phyloP scores from a whole-genome alignment of 1,284 basidiomycete genomes.

The Sporisorium exsertum region DNA sequence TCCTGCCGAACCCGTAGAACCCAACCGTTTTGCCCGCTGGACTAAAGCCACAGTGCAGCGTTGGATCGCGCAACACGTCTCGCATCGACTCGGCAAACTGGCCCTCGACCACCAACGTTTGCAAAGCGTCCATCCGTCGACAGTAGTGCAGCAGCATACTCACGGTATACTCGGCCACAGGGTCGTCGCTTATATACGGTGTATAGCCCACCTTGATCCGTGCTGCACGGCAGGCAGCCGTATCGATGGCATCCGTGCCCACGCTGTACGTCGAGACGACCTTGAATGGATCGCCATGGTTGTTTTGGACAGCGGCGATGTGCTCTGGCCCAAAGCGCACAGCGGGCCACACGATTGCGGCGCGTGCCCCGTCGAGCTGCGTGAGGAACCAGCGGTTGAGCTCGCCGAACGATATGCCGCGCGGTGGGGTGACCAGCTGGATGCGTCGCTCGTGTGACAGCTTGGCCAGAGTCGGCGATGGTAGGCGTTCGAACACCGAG shows the following conservation, averaged over 20 bases:
- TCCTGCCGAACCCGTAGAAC: slow-evolving; percentile 38
- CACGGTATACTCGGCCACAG: slow-evolving; percentile 33
- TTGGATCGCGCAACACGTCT: slow-evolving; percentile 18
- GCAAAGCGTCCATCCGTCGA: slow-evolving; percentile 9
- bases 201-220: slow-evolving; percentile 31
- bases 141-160: slow-evolving; percentile 30
- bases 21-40: slow-evolving; percentile 25
- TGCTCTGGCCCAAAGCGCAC: slow-evolving; percentile 19
- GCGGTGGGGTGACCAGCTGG: slow-evolving; percentile 20
- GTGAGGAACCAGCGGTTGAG: slow-evolving; percentile 22
- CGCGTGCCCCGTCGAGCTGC: slow-evolving; percentile 17
- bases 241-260: slow-evolving; percentile 28
- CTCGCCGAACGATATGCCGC: slow-evolving; percentile 2
- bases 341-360: slow-evolving; percentile 27
- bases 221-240: slow-evolving; percentile 14
- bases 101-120: neutral
- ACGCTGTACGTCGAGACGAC: slow-evolving; percentile 26
- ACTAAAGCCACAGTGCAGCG: slow-evolving; percentile 26
- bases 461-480: slow-evolving; percentile 15
- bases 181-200: slow-evolving; percentile 24
- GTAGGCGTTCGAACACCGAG: slow-evolving; percentile 23
- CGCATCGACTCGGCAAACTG: slow-evolving; percentile 11
- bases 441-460: slow-evolving; percentile 13
- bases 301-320: slow-evolving; percentile 5
- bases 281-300: neutral